Conservation (phyloP, 257 asterid genomes). For the Plantago major region DNA sequence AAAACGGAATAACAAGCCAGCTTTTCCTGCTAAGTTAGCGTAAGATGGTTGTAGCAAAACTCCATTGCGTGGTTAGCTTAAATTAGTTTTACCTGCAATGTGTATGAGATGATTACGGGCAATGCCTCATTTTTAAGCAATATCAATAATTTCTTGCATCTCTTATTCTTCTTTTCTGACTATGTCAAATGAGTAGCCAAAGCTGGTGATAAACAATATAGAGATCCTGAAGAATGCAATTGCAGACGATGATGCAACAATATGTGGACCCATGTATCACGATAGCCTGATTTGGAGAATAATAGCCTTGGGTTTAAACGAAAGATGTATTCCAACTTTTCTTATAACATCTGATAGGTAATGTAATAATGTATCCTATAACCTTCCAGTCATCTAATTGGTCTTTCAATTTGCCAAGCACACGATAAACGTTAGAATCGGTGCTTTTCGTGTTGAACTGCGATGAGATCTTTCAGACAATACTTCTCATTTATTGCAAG, state of each 20-base stretch:
- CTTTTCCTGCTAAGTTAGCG: no score
- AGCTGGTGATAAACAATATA: constrained; percentile 92
- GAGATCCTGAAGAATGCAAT: constrained; percentile 80
- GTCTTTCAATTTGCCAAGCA: constrained; percentile 5
- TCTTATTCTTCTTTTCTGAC: constrained; percentile 27
- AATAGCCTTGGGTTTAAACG: constrained; percentile 85
- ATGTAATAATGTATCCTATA: constrained; percentile 35
- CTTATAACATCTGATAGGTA: constrained; percentile 93
- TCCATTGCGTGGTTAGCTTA: neutral
- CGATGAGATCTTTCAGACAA: constrained; percentile 2
- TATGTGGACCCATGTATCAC: constrained; percentile 83
- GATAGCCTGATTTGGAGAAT: constrained; percentile 93
- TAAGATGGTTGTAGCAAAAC: constrained; percentile 13
- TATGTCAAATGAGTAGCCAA: constrained; percentile 63
- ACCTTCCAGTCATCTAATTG: constrained; percentile 9
- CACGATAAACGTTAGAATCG: neutral
- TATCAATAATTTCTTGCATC: constrained; percentile 9
- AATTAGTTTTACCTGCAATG: neutral
- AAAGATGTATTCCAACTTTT: constrained; percentile 74
- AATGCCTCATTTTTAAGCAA: constrained; percentile 2
- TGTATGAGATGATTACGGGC: constrained; percentile 15
- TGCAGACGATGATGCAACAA: constrained; percentile 50
- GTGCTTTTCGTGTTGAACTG: neutral
- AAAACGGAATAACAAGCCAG: no score
- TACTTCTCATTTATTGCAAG: neutral